Evolutionary conservation across 2,329 filamentous ascomycete genomes (phyloP), one percentile per base, ranked within the genome.

Genomic region (Colletotrichum agaves): DNA sequence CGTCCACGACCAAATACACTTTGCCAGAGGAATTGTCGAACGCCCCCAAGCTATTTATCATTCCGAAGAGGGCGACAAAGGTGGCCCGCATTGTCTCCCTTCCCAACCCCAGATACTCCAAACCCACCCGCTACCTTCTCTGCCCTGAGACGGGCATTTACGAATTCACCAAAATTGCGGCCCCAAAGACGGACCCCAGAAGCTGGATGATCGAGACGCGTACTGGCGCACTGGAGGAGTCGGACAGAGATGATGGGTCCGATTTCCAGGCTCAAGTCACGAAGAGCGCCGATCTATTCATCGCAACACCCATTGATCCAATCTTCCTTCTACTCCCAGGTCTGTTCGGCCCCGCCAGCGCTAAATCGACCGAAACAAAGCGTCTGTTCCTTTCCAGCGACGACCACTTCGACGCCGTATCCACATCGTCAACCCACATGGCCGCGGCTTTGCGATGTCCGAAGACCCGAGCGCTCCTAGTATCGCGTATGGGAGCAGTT

Each of bases 271-370:
- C 72, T 35, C 72, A 76, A 27, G 72, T 93, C 23, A 85, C 89
- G 37, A 89, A 90, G 73, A 85, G 84, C 47, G 89, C 93, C 37
- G 89, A 94, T 67, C 81, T 98, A n/a, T 91, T 92, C 73, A 80
- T 98, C 67, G 93, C 95, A 8, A 97, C 96, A 1, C 87, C 89
- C 2, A 83, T 97, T 61, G 96, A 99, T 77, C 87, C 93, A 5
- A 75, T 98, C 3, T 98, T 98, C 80, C 83, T 98, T 57, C 76
- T 97, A 3, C 82, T 98, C 1, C 92, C 95, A 0, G 86, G 90
- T 4, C 84, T 98, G 2, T 80, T 82, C 1, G 78, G 87, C 43
- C 73, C 79, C 37, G 60, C 74, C 3, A 71, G 80, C 12, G 82
- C 82, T 50, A 73, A 76, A 11, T 81, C 82, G 23, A 81, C 84